phyloP scores from a whole-genome alignment of 768 basidiomycete species.

The Mycena filopes region DNA sequence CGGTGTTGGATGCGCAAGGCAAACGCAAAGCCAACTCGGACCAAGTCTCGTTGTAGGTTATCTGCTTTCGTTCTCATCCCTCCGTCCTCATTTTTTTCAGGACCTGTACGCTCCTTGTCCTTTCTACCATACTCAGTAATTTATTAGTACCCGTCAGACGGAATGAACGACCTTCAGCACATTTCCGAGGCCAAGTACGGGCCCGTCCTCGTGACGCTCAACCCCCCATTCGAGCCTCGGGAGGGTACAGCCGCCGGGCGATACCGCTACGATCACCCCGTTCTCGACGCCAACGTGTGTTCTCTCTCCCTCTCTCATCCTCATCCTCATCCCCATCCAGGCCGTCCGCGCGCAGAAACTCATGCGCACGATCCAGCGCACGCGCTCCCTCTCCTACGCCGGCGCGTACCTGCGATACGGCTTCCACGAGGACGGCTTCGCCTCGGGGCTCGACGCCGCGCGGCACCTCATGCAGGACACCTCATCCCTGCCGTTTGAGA shows the following conservation, averaged over 20 bases:
- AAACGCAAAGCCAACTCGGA: conserved; percentile 59
- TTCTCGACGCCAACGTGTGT: conserved; percentile 53
- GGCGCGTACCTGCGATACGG: conserved; percentile 83
- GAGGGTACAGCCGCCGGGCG: conserved; percentile 56
- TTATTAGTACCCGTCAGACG: conserved; percentile 52
- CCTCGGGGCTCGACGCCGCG: conserved; percentile 54
- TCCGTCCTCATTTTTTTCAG: conserved; percentile 38
- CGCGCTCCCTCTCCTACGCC: conserved; percentile 68
- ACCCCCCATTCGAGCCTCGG: conserved; percentile 72
- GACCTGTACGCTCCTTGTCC: conserved; percentile 53
- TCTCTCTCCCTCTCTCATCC: too few species aligned
- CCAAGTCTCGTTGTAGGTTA: conserved; percentile 68
- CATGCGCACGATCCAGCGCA: conserved; percentile 70
- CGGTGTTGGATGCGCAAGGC: conserved; percentile 48
- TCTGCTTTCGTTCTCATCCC: neutral
- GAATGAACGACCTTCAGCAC: conserved; percentile 83
- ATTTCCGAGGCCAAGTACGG: conserved; percentile 65
- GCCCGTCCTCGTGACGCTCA: conserved; percentile 76
- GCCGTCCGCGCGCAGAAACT: conserved; percentile 65
- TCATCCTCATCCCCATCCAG: conserved; percentile 36
- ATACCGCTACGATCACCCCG: conserved; percentile 76
- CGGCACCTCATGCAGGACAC: conserved; percentile 5
- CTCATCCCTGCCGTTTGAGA: conserved; percentile 27
- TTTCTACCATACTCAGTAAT: neutral
- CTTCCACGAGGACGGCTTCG: conserved; percentile 86